Conservation (phyloP, 495 filamentous ascomycete genomes). For the Aspergillus homomorphus region DNA sequence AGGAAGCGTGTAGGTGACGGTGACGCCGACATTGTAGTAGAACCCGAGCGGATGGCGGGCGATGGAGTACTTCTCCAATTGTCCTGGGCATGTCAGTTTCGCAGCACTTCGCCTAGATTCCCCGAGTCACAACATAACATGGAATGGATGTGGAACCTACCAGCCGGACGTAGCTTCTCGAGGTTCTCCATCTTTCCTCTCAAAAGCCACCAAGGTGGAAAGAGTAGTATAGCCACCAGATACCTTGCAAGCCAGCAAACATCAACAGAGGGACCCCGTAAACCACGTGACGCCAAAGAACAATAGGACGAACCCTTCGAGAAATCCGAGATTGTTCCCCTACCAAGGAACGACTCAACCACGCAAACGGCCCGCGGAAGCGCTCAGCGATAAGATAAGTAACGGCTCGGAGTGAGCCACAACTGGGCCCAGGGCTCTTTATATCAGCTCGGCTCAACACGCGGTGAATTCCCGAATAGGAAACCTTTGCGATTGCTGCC, state of each 20-base stretch:
- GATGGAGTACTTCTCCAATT: slow-evolving; percentile 43
- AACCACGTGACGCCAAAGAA: background rate
- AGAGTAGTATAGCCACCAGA: no score
- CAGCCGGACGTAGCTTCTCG: slow-evolving; percentile 28
- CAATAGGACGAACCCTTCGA: background rate
- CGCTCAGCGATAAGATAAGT: no score
- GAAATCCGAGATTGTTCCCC: background rate
- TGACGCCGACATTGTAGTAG: slow-evolving; percentile 42
- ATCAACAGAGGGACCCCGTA: no score
- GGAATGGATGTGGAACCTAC: slow-evolving; percentile 18
- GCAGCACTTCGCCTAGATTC: background rate
- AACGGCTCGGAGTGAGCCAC: no score
- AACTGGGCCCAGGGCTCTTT: background rate
- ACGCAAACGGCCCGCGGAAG: no score
- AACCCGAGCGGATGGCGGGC: slow-evolving; percentile 41
- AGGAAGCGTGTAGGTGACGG: slow-evolving; percentile 39
- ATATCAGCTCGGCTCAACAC: background rate
- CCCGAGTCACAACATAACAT: no score
- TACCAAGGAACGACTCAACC: background rate
- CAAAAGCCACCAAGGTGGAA: no score
- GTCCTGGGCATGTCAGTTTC: slow-evolving; percentile 27
- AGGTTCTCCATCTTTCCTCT: slow-evolving; percentile 21
- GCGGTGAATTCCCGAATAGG: background rate
- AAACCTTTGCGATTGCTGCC: background rate
- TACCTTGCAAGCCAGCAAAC: no score